Base-by-base conservation (phyloP, 495 filamentous ascomycete genomes). In the Neurospora africana region DNA sequence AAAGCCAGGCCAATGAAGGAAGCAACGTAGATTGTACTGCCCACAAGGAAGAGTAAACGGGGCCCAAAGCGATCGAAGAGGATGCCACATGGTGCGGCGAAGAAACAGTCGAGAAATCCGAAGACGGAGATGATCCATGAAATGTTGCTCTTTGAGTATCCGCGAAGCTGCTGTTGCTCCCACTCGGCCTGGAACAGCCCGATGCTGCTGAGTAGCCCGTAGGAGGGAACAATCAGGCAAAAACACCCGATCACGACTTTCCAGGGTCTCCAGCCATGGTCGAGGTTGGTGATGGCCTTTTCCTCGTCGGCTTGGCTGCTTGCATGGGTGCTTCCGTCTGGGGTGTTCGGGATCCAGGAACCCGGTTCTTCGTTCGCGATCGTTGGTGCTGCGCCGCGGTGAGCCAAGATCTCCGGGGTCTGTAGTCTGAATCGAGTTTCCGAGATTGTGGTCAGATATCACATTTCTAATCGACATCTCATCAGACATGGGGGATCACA, bases 111-210 rank as follows among this genome's bases (percentile, higher is more conserved):
- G 10, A 79, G 30, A 38, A 78, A 79, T 15, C 77, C 78, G 65
- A 79, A 81, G 9, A 79, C 33, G 40, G 79, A 79, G 6, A 76
- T 77, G 72, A 81, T 76, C 79, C 78, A 81, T 36, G 79, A 73
- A 4, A 79, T 69, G 10, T 80, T 72, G 33, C 40, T 71, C 39
- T 72, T 69, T 0, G 74, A 65, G 27, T 68, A 71, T 10, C 40
- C 70, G 8, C n/a, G 19, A 6, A 81, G 77, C 68, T 79, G 68
- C 21, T 75, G 27, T 15, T 43, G 35, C n/a, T 71, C 35, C 77
- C 78, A 81, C 72, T 80, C 71, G 17, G 76, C 75, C 70, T 74
- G 75, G 70, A 81, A 76, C 9, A 81, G 72, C 0, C 78, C 76
- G 71, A 79, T 74, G 74, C 70, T 74, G 71, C 73, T 78, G 30